Evolutionary conservation across 768 basidiomycete genomes (phyloP).

Genomic region (Cantharellus cinnabarinus): DNA sequence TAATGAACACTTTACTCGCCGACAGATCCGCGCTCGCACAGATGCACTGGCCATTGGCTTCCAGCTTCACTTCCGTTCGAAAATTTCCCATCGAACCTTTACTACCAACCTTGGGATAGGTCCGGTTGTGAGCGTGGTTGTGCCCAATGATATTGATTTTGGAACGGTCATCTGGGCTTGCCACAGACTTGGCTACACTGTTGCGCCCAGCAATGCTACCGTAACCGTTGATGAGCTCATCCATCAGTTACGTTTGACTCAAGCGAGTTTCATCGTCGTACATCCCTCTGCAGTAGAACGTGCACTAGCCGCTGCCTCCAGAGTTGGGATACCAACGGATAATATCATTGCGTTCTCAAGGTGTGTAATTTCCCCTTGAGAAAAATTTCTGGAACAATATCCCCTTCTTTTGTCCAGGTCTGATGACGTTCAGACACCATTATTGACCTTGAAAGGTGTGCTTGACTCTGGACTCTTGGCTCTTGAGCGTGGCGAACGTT

Average conservation of each 20-base stretch:
- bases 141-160: background rate
- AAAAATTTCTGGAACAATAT: background rate
- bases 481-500: slow-evolving; percentile 19
- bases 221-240: background rate
- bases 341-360: slow-evolving; percentile 27
- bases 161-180: background rate
- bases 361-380: background rate
- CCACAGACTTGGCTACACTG: background rate
- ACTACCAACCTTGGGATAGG: background rate
- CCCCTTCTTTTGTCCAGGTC: background rate
- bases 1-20: background rate
- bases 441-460: slow-evolving; percentile 55
- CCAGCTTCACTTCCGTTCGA: background rate
- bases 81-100: background rate
- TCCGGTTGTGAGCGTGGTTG: background rate
- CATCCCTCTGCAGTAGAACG: background rate
- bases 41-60: background rate
- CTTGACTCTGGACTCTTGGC: slow-evolving; percentile 21
- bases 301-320: background rate
- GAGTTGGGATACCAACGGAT: slow-evolving; percentile 1
- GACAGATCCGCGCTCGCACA: background rate
- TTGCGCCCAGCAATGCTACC: background rate
- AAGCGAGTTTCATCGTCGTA: background rate
- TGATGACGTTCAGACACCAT: slow-evolving; percentile 17
- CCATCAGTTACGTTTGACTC: background rate